Base-by-base conservation (phyloP, 768 basidiomycete genomes). In the Lentinula aciculospora region DNA sequence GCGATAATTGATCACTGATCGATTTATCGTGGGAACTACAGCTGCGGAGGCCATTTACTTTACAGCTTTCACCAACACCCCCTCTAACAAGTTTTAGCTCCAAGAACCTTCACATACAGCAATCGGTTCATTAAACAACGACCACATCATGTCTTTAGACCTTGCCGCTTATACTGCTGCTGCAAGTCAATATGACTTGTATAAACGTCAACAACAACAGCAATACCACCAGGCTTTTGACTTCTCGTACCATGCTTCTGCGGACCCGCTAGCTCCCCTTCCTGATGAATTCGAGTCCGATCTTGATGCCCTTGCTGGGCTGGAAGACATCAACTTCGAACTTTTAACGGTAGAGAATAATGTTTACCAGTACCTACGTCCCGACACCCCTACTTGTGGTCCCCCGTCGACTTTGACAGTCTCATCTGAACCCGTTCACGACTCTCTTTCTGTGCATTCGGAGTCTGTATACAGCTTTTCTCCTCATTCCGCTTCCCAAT, bases 241-340 rank as follows among this genome's bases (percentile, higher is more conserved):
- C 71, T 86, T 86, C 76, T 85, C 84, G 68, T 85, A 86, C 73
- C 81, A 83, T 66, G 77, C 81, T 61, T 80, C 83, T 63, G 75
- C 81, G 59, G 88, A 89, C 73, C 80, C 88, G 72, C 77, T 84
- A 65, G 88, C 86, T 54, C 88, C 89, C 44, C 82, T 87, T 67
- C 86, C 88, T 60, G 89, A 92, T 77, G 78, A 84, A 62, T 92
- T 93, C 74, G 91, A 92, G 69, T 81, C 81, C 53, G 91, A 93
- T 72, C 81, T 93, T 66, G 90, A 91, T 72, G 76, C 76, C 32
- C 81, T 89, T 65, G 82, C 82, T 64, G 83, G 80, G 44, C 81
- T 85, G 68, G 82, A 87, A 74, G 79, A 84, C 61, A 72, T 76
- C 68, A 78, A 83, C 66, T 76, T 83, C 57, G 81, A 85, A 68